phyloP scores from a whole-genome alignment of 768 basidiomycete genomes.

The Cytidiella melzeri region DNA sequence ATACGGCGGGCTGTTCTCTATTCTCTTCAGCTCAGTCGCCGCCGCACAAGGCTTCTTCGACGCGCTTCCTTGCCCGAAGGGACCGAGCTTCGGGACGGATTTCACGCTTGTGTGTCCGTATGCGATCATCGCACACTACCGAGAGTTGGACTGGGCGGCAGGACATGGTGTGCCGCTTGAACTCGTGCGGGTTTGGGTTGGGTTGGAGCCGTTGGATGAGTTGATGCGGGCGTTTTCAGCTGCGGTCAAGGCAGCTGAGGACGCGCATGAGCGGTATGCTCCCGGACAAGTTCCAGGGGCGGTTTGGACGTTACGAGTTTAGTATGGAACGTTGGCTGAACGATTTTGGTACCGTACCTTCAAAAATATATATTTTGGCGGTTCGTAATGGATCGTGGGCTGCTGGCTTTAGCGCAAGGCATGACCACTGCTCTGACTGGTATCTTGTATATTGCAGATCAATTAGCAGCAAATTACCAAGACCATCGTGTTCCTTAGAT shows the following conservation, averaged over 20 bases:
- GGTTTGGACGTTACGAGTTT: too few species aligned
- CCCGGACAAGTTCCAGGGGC: background rate
- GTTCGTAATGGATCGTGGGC: too few species aligned
- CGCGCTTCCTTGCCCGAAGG: conserved; percentile 75
- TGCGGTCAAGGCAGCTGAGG: conserved; percentile 72
- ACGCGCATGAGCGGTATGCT: background rate
- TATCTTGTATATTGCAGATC: too few species aligned
- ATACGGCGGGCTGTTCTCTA: conserved; percentile 82
- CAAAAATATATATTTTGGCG: too few species aligned
- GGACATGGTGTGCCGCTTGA: conserved; percentile 78
- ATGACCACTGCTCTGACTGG: too few species aligned
- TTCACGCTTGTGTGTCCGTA: conserved; percentile 95
- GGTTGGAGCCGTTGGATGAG: conserved; percentile 65
- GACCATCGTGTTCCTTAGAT: too few species aligned
- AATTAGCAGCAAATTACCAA: too few species aligned
- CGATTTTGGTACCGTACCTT: too few species aligned
- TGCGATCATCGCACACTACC: conserved; percentile 85
- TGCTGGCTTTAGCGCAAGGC: too few species aligned
- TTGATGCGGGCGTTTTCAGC: conserved; percentile 52
- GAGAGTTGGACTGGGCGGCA: conserved; percentile 89
- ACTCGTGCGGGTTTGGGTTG: conserved; percentile 86
- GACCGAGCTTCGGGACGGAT: conserved; percentile 90
- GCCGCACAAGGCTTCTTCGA: conserved; percentile 84
- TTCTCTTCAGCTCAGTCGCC: conserved; percentile 66
- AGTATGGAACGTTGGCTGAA: too few species aligned